Conservation (phyloP, 2,329 filamentous ascomycete genomes). For the Hypoxylon sp. region DNA sequence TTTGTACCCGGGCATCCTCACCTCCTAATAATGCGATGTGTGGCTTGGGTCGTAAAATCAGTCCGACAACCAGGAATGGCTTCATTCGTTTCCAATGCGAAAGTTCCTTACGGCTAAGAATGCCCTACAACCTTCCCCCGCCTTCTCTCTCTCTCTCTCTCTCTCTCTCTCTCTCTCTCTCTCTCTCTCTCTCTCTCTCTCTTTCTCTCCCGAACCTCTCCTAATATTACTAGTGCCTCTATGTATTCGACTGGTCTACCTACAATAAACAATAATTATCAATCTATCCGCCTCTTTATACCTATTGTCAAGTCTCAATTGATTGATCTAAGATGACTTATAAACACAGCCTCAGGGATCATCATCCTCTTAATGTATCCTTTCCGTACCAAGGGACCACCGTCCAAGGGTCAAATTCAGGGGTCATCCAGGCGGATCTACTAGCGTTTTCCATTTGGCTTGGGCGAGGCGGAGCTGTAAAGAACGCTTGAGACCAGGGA, state of each 20-base stretch:
- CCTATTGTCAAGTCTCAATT: not conserved
- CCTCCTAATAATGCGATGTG: slow-evolving; percentile 15
- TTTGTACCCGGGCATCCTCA: slow-evolving; percentile 3
- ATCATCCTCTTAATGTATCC: slow-evolving; percentile 30
- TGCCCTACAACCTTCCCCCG: slow-evolving; percentile 9
- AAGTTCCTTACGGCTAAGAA: slow-evolving; percentile 12
- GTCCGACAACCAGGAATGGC: slow-evolving; percentile 19
- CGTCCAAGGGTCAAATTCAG: slow-evolving; percentile 24
- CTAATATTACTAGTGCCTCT: not conserved
- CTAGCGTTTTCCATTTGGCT: slow-evolving; percentile 34
- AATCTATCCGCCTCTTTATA: not conserved
- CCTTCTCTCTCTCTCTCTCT: not conserved
- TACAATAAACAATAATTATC: not conserved
- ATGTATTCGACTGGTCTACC: not conserved
- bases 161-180: not conserved
- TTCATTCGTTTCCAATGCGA: slow-evolving; percentile 7
- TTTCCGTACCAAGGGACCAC: slow-evolving; percentile 24
- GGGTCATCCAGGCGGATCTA: slow-evolving; percentile 45
- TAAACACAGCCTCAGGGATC: slow-evolving; percentile 37
- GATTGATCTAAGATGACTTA: not conserved
- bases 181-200: not conserved
- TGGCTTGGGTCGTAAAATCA: slow-evolving; percentile 32
- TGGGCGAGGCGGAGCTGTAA: slow-evolving; percentile 39
- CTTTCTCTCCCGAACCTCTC: slow-evolving; percentile 1
- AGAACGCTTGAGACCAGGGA: slow-evolving; percentile 11